Conservation (phyloP, 306 rosid species). For the Corylus heterophylla region DNA sequence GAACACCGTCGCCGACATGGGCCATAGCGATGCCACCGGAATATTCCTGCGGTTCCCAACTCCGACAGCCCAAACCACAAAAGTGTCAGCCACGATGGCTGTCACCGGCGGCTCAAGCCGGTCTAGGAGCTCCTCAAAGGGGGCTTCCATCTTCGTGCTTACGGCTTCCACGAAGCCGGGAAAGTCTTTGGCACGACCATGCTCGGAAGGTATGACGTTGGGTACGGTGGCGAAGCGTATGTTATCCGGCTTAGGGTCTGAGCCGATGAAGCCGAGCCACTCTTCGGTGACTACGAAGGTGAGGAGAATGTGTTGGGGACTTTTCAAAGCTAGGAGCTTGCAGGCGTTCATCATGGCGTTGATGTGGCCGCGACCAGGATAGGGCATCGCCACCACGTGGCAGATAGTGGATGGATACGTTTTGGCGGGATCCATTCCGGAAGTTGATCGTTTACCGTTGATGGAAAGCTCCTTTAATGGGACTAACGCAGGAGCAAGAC, state of each 20-base stretch:
- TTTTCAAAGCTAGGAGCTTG: slow-evolving; percentile 3
- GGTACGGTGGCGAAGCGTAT: slow-evolving; percentile 37
- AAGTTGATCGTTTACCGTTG: not conserved
- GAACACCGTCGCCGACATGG: too few relatives aligned
- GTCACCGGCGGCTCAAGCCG: too few relatives aligned
- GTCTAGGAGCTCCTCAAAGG: too few relatives aligned
- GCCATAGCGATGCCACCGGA: too few relatives aligned
- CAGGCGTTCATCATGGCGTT: slow-evolving; percentile 51
- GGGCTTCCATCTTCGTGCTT: too few relatives aligned
- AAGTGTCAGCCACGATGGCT: too few relatives aligned
- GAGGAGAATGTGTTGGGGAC: not conserved
- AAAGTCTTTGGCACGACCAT: slow-evolving; percentile 10
- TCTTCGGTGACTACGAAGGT: slow-evolving; percentile 32
- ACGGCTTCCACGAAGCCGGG: not conserved
- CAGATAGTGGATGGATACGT: not conserved
- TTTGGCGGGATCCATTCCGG: not conserved
- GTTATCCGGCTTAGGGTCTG: slow-evolving; percentile 21
- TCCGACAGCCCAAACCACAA: too few relatives aligned
- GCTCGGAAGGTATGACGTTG: slow-evolving; percentile 29
- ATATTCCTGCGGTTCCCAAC: too few relatives aligned
- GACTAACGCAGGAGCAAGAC: too few relatives aligned
- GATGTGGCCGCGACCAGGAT: slow-evolving; percentile 48
- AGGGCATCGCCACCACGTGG: slow-evolving; percentile 48
- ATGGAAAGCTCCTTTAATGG: not conserved
- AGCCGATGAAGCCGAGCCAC: slow-evolving; percentile 30